Base-by-base conservation (phyloP, 2,329 filamentous ascomycete species). In the Stenocarpella maydis region DNA sequence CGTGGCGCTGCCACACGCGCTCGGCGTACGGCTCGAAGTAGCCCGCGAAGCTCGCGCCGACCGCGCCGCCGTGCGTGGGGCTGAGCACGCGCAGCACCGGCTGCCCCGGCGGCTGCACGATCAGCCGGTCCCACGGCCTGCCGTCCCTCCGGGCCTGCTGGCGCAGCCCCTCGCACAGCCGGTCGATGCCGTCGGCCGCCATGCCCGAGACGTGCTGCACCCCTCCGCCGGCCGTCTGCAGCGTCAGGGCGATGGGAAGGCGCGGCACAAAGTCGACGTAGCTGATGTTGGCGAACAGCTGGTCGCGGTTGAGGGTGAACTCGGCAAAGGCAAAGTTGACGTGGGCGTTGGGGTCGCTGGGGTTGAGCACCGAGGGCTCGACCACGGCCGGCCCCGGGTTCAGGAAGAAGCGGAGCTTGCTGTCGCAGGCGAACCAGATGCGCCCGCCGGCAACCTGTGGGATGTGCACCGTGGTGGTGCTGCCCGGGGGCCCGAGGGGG, bases 341-440 rank as follows among this genome's bases (percentile, higher is more conserved):
- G 45, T 81, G 78, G 54, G 82, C 82, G 72, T 90, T 90, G 9
- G 83, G 80, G 71, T 90, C 88, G 10, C 82, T 82, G 0, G 85
- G 83, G 75, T 92, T 92, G 14, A 87, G 85, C n/a, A 90, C 87
- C 5, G 88, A 90, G 1, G 90, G 90, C 77, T 91, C 90, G 53
- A 92, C 89, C 3, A 92, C 82, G 0, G 86, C 88, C 0, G 89
- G 87, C 1, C 88, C 88, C 0, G 88, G 89, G 74, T 92, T 92
- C 37, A 92, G 80, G 10, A 88, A 79, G 76, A 92, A 92, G 0
- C 83, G 87, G 39, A 91, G 81, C 39, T 81, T 83, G 12, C 77
- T 75, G 69, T 84, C 85, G 64, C 87, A 82, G 37, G 84, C 85
- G 75, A 91, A 88, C 86, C 88, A 92, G 75, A 92, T 85, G 65